Evolutionary conservation across 1,284 basidiomycete genomes (phyloP), one percentile per base, ranked within the genome.

Genomic region (Xerocomus minutiporus): DNA sequence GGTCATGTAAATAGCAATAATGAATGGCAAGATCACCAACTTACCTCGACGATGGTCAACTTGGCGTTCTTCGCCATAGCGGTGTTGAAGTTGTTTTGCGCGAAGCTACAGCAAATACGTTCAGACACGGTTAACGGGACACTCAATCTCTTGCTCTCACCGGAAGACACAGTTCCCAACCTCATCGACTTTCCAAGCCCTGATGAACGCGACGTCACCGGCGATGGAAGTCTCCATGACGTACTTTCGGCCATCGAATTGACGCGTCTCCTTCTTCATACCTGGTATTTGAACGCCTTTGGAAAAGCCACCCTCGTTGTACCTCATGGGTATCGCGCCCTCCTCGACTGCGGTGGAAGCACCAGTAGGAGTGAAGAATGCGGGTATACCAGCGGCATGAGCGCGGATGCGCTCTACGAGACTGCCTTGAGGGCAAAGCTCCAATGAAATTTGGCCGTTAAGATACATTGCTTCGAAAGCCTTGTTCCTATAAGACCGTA

Each of bases 101-200:
- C 83, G 69, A 93, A 95, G 58, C 91, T 90, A 56, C 5, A 43
- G n/a, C 23, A 28, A 28, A 32, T 17, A 54, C 13, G 15, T 50
- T 45, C 26, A 46, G 23, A 39, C 15, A 43, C 20, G 4, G 25
- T 46, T 43, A 7, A 44, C 32, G 13, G 23, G 4, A 13, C 2
- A 34, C 20, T 31, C 12, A 36, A 52, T 23, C 4, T 12, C 20
- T 15, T 39, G 9, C 26, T 34, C 51, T 54, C 62, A 88, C 84
- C 88, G 79, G 77, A 93, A 93, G 39, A 92, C 85, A 64, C 84
- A 87, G 69, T 93, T 93, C 2, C 89, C 91, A 40, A 84, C 81
- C 68, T 93, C 91, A 67, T 98, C 96, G 12, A 86, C 95, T 73
- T 97, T 97, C 93, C 93, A 97, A 7, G 93, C 96, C 54, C 88